Base-by-base conservation (phyloP, 2,329 filamentous ascomycete species). In the Lachnellula cervina region DNA sequence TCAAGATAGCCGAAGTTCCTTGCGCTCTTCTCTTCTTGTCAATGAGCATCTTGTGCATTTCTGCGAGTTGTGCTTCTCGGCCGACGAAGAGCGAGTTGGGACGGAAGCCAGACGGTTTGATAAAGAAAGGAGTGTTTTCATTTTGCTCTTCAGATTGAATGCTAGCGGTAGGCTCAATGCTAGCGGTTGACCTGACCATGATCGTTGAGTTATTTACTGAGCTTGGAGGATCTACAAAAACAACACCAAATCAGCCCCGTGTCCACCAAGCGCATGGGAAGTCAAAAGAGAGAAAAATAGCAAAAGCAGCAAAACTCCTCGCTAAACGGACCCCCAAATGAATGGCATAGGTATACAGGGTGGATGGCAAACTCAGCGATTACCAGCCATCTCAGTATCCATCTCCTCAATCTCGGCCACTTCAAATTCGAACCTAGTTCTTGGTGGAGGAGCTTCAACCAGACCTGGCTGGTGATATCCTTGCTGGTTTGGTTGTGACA, bases 1-100 rank as follows among this genome's bases (percentile, higher is more conserved):
- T 77, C 8, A 89, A 71, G 1, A 86, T 83, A 1, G 84, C 82
- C 23, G 80, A 80, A 0, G 84, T 83, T 16, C 84, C 82, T 46
- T 80, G 71, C 7, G 76, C 73, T 38, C 82, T 74, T 60, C 77
- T 77, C 60, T 78, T 78, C 28, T 74, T 73, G 62, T 85, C 81
- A 63, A 77, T 81, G 3, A 89, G 71, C 65, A 84, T 79, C 49
- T 71, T 74, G 62, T 87, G 82, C 23, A 89, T 72, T 2, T 79
- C 72, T 9, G 76, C 73, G 21, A 88, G 69, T 61, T 88, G 79
- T 43, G 76, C 74, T 62, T 80, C 69, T 64, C 86, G 81, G 5
- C 84, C 84, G 37, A 83, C 74, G 60, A 87, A 87, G 21, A 80
- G 76, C 1, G 79, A 78, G 64, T 88, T 88, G 3, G 80, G 81